phyloP scores from a whole-genome alignment of 2,329 filamentous ascomycete species.

The Neofusicoccum umdonicola region DNA sequence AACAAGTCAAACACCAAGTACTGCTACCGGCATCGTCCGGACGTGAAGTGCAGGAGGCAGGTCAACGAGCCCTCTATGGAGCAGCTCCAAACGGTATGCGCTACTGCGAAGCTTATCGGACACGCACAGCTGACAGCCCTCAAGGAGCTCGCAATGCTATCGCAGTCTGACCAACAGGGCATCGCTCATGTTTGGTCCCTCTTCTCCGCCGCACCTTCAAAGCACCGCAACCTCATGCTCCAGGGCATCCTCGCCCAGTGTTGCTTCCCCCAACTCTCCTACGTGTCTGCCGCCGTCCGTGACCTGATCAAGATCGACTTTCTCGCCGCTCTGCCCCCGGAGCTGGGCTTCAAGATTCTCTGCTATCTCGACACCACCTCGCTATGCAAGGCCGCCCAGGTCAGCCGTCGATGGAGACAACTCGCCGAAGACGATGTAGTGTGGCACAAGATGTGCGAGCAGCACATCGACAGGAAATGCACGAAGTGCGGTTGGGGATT shows the following conservation, averaged over 20 bases:
- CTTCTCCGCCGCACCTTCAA: slow-evolving; percentile 91
- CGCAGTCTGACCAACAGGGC: slow-evolving; percentile 84
- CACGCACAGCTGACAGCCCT: slow-evolving; percentile 20
- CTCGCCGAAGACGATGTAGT: slow-evolving; percentile 97
- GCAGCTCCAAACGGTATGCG: slow-evolving; percentile 77
- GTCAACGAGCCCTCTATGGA: slow-evolving; percentile 97
- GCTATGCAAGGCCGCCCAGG: slow-evolving; percentile 91
- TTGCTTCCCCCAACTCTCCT: slow-evolving; percentile 95
- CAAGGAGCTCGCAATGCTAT: slow-evolving; percentile 77
- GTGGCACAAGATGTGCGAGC: slow-evolving; percentile 97
- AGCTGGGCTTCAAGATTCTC: slow-evolving; percentile 90
- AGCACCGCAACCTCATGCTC: slow-evolving; percentile 93
- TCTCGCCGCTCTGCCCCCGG: slow-evolving; percentile 78
- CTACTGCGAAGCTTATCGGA: slow-evolving; percentile 20
- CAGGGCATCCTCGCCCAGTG: slow-evolving; percentile 95
- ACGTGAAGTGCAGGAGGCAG: slow-evolving; percentile 87
- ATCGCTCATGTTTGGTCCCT: slow-evolving; percentile 98
- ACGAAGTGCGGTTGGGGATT: slow-evolving; percentile 95
- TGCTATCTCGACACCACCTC: slow-evolving; percentile 91
- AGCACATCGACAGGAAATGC: slow-evolving; percentile 91
- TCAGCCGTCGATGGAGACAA: slow-evolving; percentile 81
- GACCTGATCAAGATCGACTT: slow-evolving; percentile 99
- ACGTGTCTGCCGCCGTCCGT: slow-evolving; percentile 83
- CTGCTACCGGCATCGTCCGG: slow-evolving; percentile 92
- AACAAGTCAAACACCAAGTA: slow-evolving; percentile 74